Evolutionary conservation across 2,329 filamentous ascomycete genomes (phyloP).

Genomic region (Xylariaceae sp.): DNA sequence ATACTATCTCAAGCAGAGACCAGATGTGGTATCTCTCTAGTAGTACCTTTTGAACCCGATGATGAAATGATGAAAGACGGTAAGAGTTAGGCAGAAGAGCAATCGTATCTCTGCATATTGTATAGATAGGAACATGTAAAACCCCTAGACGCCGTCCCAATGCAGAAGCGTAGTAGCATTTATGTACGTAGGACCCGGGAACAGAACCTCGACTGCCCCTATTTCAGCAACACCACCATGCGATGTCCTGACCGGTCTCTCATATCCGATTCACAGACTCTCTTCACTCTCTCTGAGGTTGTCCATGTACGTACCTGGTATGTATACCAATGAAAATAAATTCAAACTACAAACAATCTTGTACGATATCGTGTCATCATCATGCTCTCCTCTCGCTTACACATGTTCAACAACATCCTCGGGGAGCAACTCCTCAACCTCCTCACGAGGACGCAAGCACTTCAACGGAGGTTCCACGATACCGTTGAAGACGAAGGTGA

Average conservation of each 20-base stretch:
- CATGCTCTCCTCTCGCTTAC: conserved; percentile 1
- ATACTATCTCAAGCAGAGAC: too few relatives aligned
- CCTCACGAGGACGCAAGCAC: conserved; percentile 52
- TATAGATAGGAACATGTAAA: background rate
- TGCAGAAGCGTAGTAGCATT: conserved; percentile 7
- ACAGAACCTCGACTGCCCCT: background rate
- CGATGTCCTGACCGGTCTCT: background rate
- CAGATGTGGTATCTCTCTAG: too few relatives aligned
- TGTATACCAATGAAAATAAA: too few relatives aligned
- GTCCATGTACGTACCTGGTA: too few relatives aligned
- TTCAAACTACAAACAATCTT: too few relatives aligned
- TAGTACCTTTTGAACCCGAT: too few relatives aligned
- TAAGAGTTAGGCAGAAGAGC: too few relatives aligned
- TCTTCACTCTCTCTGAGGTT: too few relatives aligned
- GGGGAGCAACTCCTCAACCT: conserved; percentile 62
- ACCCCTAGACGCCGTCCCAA: conserved; percentile 10
- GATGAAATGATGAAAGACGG: too few relatives aligned
- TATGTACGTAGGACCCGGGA: too few relatives aligned
- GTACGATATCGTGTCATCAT: background rate
- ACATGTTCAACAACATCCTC: conserved; percentile 79
- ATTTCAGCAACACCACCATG: background rate
- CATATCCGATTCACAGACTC: background rate
- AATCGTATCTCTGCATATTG: too few relatives aligned
- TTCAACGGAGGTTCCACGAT: conserved; percentile 78
- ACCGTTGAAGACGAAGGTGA: conserved; percentile 94